Evolutionary conservation across 129 eudicot species (phyloP), one percentile per base, ranked within the genome.

Genomic region (Saposhnikovia divaricata): DNA sequence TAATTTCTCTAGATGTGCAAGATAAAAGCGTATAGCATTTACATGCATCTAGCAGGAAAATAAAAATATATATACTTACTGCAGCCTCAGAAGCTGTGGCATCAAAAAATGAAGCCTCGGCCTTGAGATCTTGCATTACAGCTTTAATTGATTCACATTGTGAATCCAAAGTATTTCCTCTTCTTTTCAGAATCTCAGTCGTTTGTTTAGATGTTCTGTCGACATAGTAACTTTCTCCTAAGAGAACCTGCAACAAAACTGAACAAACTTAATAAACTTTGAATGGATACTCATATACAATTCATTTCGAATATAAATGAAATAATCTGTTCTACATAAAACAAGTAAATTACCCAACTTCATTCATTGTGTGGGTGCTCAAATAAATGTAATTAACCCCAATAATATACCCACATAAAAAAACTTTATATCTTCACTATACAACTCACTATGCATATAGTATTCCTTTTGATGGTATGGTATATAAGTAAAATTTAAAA

Each of bases 171-270:
- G 78, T 82, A 39, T 89, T 89, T 76, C 97, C 94, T 87, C 98
- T 90, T 87, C 98, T 92, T 85, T 85, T 90, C 78, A 95, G 80
- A 77, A 95, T 92, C 81, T 95, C 98, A 76, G 83, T 75, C 48
- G 98, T 90, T 84, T 95, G 98, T 80, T 92, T 95, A 31, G 97
- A 84, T 80, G 98, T 88, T 87, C 98, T 90, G 44, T 92, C 97
- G 38, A 92, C 97, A 68, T 87, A 92, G 81, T 95, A 89, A 59
- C 91, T 91, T 85, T 90, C 98, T 59, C 98, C 98, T 51, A 95
- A 63, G 31, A 95, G 90, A 73, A 95, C 98, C 98, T 95, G 86
- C 76, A 85, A 8, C 42, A 47, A 61, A 73, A 81, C 53, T 74
- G 27, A 45, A 75, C 39, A 68, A 75, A 65, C 42, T 70, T 63